Conservation (phyloP, 495 filamentous ascomycete species). For the Xylaria scruposa region DNA sequence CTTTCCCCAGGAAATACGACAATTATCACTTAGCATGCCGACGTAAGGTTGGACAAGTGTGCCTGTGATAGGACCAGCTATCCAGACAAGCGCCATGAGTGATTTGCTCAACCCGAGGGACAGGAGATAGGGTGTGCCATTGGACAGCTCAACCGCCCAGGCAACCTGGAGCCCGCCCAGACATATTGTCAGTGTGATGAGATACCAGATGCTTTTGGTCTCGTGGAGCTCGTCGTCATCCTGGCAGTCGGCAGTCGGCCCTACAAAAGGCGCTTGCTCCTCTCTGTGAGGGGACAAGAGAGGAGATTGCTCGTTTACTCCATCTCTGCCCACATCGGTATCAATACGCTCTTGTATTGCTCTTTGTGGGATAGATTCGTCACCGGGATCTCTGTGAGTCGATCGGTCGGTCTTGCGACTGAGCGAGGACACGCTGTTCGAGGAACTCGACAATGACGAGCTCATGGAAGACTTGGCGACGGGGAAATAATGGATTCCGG, state of each 20-base stretch:
- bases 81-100: slow-evolving; percentile 92
- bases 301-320: slow-evolving; percentile 64
- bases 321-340: slow-evolving; percentile 31
- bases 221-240: slow-evolving; percentile 54
- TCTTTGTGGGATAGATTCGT: slow-evolving; percentile 31
- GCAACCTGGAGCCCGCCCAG: slow-evolving; percentile 89
- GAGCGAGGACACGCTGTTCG: slow-evolving; percentile 31
- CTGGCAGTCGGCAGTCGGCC: slow-evolving; percentile 39
- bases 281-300: slow-evolving; percentile 59
- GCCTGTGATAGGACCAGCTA: slow-evolving; percentile 87
- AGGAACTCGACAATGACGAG: slow-evolving; percentile 40
- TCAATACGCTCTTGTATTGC: slow-evolving; percentile 29
- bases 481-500: slow-evolving; percentile 20
- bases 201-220: slow-evolving; percentile 80
- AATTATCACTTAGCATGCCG: slow-evolving; percentile 88
- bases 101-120: slow-evolving; percentile 92
- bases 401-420: slow-evolving; percentile 30
- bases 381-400: slow-evolving; percentile 23
- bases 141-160: slow-evolving; percentile 91
- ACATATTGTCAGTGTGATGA: slow-evolving; percentile 81
- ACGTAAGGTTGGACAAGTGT: slow-evolving; percentile 92
- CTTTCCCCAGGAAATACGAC: slow-evolving; percentile 79
- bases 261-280: slow-evolving; percentile 47
- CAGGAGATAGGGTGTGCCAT: slow-evolving; percentile 72
- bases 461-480: slow-evolving; percentile 30